Base-by-base conservation (phyloP, 2,329 filamentous ascomycete species). In the Fusarium newnesense region DNA sequence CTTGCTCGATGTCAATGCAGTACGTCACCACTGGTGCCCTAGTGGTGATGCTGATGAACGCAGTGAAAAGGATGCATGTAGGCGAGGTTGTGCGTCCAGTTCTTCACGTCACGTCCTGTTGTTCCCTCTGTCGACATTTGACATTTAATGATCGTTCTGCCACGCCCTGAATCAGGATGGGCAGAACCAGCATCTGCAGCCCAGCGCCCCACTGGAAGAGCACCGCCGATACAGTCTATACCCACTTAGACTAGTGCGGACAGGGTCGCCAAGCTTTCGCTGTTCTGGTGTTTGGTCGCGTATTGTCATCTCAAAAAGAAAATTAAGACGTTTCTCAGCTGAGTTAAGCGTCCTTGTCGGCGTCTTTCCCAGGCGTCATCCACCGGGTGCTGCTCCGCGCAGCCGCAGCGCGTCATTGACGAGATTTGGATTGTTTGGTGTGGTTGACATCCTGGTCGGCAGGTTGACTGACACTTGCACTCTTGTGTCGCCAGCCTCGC, bases 101-200 rank as follows among this genome's bases (percentile, higher is more conserved):
- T 68, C 30, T 58, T 67, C 68, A 66, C 44, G 49, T 70, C 56
- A 57, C 43, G 46, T 47, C 59, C 59, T 42, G 39, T 46, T 39
- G 34, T 65, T 39, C 32, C 57, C 57, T 62, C 60, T 67, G 58
- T 66, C 62, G 56, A 62, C 32, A 37, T 26, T 69, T 73, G 69
- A 67, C 60, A 69, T 70, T 74, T 69, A 60, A 69, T 64, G 65
- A 37, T 24, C 12, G 18, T 53, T 53, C 49, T 37, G 24, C 60
- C 67, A 76, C 66, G 52, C 67, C 72, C 65, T 75, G 72, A 73
- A 76, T 77, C 70, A 52, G 66, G 66, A 77, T 67, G 74, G 73
- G 66, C 54, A 62, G 60, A 57, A 57, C 60, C 69, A 69, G 54
- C 52, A 67, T 67, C 61, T 67, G 59, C 71, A 65, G 63, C 70